A percentile compares a stretch with the other conserved stretches of the same genome.
Evolutionary conservation across 176 grass and related monocot species (phyloP).

Genomic region (Eremochloa ophiuroides): DNA sequence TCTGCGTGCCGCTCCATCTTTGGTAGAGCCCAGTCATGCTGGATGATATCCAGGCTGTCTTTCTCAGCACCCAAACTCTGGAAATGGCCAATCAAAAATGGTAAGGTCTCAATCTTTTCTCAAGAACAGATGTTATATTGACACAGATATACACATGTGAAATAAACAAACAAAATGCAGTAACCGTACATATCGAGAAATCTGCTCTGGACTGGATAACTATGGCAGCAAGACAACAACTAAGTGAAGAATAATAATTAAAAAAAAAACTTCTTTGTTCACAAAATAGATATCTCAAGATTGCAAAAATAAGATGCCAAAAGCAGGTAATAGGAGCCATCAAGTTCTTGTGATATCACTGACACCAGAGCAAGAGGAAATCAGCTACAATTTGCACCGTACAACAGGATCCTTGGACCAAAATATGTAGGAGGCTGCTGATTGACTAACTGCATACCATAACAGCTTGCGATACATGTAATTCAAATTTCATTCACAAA

Average conservation of each 20-base stretch:
- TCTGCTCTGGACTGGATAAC: not conserved
- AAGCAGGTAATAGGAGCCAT: not conserved
- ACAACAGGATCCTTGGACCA: not conserved
- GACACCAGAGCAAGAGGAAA: not conserved
- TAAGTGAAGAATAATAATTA: not conserved
- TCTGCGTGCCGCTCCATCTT: slow-evolving; percentile 80
- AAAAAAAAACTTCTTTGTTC: not conserved
- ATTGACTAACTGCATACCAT: not conserved
- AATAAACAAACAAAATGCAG: not conserved
- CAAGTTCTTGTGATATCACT: not conserved
- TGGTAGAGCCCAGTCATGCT: slow-evolving; percentile 90
- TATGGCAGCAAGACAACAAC: not conserved
- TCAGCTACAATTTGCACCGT: not conserved
- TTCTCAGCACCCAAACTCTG: slow-evolving; percentile 91
- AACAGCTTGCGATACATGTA: not conserved
- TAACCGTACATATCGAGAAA: not conserved
- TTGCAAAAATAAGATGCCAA: not conserved
- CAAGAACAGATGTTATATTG: no score
- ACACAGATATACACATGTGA: not conserved
- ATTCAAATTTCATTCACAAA: not conserved
- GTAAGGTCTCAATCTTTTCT: not conserved
- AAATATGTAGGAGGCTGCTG: not conserved
- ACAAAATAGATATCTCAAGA: not conserved
- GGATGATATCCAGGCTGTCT: slow-evolving; percentile 92
- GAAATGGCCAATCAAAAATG: slow-evolving; percentile 18